Evolutionary conservation across 2,329 filamentous ascomycete species (phyloP).

Genomic region (Epicoccum sorghinum): DNA sequence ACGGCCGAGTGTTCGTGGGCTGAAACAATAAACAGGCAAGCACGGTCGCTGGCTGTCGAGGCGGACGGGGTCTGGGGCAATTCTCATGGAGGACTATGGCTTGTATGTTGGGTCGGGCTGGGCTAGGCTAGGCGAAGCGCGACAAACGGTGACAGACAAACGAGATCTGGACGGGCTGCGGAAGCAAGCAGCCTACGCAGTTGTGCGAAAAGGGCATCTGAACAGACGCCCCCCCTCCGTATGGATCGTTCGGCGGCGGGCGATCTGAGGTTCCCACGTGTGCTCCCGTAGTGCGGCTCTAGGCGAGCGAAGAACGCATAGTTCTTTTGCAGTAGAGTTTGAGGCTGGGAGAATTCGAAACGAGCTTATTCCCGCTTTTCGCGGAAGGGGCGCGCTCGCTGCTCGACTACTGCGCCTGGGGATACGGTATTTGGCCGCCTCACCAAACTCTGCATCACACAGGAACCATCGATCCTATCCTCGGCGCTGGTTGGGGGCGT

Average conservation of each 20-base stretch:
- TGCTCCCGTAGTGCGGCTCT: constrained; percentile 11
- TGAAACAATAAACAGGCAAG: constrained; percentile 4
- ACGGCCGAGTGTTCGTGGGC: not conserved
- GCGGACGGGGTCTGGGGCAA: not conserved
- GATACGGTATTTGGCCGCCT: no score
- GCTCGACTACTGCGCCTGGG: no score
- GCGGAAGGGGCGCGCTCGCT: no score
- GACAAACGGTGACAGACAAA: no score
- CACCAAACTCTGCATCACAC: not conserved
- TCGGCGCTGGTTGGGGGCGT: no score
- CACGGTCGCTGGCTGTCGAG: not conserved
- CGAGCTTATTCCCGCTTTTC: not conserved
- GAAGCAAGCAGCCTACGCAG: not conserved
- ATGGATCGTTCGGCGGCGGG: not conserved
- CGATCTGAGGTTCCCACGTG: constrained; percentile 5
- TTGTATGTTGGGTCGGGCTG: no score
- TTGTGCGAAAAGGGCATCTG: no score
- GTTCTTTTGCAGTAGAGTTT: not conserved
- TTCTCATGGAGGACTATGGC: no score
- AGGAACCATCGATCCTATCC: no score
- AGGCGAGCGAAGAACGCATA: not conserved
- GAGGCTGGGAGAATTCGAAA: not conserved
- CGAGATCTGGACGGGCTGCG: not conserved
- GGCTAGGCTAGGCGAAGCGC: not conserved
- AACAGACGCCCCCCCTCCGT: no score